These are phyloP conservation scores for Citrullus colocynthis DNA, from an alignment of 306 rosid species.

Conservation along the genomic window DNA sequence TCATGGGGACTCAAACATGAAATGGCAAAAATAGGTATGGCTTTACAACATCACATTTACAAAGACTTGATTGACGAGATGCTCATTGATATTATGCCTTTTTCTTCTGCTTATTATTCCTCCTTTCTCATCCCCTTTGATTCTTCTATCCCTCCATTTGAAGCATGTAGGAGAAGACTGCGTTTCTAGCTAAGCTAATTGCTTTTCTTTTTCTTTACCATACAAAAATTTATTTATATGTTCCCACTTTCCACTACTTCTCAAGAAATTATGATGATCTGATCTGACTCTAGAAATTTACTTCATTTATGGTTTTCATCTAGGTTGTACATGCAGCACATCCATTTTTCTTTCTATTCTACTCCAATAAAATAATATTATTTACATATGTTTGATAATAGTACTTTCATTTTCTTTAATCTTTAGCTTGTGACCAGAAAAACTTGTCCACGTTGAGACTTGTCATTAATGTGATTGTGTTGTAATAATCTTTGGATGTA, in stretches of 20 bases:
- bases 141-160: slow-evolving; percentile 48
- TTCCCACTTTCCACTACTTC: neutral
- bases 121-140: slow-evolving; percentile 13
- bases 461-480: too few species aligned
- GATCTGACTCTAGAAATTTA: neutral
- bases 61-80: slow-evolving; percentile 63
- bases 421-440: too few species aligned
- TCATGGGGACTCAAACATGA: slow-evolving; percentile 70
- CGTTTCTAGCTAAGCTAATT: slow-evolving; percentile 28
- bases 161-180: slow-evolving; percentile 74
- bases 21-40: slow-evolving; percentile 63
- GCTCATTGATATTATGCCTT: slow-evolving; percentile 37
- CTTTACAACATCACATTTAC: slow-evolving; percentile 67
- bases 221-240: neutral
- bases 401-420: neutral
- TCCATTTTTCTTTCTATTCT: neutral
- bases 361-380: neutral
- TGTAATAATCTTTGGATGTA: too few species aligned
- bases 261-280: neutral
- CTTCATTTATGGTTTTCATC: neutral
- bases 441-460: too few species aligned
- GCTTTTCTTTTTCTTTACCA: neutral
- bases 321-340: neutral
- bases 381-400: neutral
- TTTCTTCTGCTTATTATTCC: slow-evolving; percentile 13